Evolutionary conservation across 164 flowering plant genomes (phyloP), one percentile per base, ranked within the genome.

Genomic region (Nelumbo lutea): DNA sequence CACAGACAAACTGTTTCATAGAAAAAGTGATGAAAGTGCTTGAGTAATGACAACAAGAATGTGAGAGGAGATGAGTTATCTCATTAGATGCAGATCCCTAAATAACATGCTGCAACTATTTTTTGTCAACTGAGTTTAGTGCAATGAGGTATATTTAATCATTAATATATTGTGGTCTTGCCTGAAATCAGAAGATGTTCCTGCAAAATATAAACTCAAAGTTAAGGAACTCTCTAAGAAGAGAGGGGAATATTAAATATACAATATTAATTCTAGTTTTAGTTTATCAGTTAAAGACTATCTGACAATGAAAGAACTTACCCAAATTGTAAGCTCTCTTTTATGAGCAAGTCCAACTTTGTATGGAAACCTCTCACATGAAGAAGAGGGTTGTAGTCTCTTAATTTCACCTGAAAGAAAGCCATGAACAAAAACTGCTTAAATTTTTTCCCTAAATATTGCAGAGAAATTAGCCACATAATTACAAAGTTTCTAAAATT

Each of bases 311-410:
- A 38, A 73, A 47, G 57, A 61, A 61, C 44, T 73, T 86, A 90
- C 97, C 96, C 85, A 65, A 87, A 81, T 42, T 81, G 87, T 66
- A 85, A 72, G 82, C 96, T 88, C 73, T 90, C 87, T 60, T 89
- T 82, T 7, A 90, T 90, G 59, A 90, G 87, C 61, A 76, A 71
- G 79, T 85, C 88, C 27, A 93, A 75, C 72, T 84, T 89, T 72
- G 79, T 80, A 75, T 93, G 97, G 76, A 90, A 81, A 40, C 96
- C 94, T 75, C 93, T 81, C 73, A 86, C 89, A 69, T 87, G 86
- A 70, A 72, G 79, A 68, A 87, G 60, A 41, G 98, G 98, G 61
- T 89, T 85, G 80, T 90, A 89, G 72, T 88, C 90, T 75, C 77
- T 79, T 73, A 83, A 65, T 48, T 80, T 84, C 69, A 90, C 77